Percentiles rank a stretch among this genome's conserved stretches.
Evolutionary conservation across 1,284 basidiomycete genomes (phyloP).

Genomic region (Inonotus hispidus): DNA sequence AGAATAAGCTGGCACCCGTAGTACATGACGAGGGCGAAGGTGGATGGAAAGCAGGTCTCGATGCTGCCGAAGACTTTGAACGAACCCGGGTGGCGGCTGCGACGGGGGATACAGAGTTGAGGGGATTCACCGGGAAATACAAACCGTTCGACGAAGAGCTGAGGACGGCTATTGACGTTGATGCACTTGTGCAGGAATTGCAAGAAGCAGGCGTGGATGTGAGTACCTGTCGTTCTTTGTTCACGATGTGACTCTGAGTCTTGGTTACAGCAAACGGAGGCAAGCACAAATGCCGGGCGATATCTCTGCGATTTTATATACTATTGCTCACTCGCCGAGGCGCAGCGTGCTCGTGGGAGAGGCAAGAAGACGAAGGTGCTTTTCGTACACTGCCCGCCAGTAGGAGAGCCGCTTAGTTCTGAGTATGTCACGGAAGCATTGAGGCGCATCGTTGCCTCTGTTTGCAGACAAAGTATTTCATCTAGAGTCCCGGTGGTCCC

Average conservation of each 20-base stretch:
- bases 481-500: no score
- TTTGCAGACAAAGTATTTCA: conserved; percentile 22
- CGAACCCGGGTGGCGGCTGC: conserved; percentile 18
- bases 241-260: conserved; percentile 6
- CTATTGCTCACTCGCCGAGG: conserved; percentile 73
- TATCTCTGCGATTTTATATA: conserved; percentile 76
- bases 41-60: conserved; percentile 25
- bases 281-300: conserved; percentile 71
- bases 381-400: conserved; percentile 68
- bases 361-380: conserved; percentile 51
- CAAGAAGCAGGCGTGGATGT: conserved; percentile 57
- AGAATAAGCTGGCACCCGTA: conserved; percentile 50
- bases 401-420: conserved; percentile 52
- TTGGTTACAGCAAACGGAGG: conserved; percentile 49
- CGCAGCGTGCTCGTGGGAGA: conserved; percentile 48
- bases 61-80: conserved; percentile 23
- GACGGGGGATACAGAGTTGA: conserved; percentile 34
- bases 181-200: conserved; percentile 48
- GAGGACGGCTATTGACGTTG: conserved; percentile 42
- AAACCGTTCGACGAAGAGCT: conserved; percentile 42
- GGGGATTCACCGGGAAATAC: conserved; percentile 49
- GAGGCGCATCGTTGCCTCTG: conserved; percentile 52
- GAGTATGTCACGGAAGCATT: conserved; percentile 64
- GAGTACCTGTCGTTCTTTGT: conserved; percentile 24
- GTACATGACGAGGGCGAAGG: conserved; percentile 30